Evolutionary conservation across 441 rosid species (phyloP).

Genomic region (Gossypium gossypioides): DNA sequence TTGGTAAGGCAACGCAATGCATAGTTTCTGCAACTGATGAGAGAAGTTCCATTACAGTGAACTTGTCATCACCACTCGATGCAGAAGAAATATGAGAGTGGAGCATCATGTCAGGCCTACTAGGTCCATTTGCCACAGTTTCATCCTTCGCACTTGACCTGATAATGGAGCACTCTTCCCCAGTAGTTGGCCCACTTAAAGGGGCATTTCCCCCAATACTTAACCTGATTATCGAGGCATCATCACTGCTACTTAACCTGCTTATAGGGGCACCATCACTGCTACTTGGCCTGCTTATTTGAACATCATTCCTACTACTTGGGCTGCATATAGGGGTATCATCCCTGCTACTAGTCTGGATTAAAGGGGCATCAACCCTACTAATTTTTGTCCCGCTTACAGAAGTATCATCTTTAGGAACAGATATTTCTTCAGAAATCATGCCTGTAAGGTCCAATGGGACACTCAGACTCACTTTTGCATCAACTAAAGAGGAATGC

Average conservation of each 20-base stretch:
- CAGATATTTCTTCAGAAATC: conserved; percentile 26
- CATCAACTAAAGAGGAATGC: conserved; percentile 17
- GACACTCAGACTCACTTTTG: conserved; percentile 19
- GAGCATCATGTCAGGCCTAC: conserved; percentile 24
- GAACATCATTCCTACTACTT: not conserved
- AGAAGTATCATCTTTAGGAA: conserved; percentile 23
- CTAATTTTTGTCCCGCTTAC: conserved; percentile 22
- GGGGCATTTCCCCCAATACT: conserved; percentile 19
- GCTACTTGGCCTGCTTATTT: conserved; percentile 3
- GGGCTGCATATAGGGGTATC: not conserved
- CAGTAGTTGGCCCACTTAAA: conserved; percentile 14
- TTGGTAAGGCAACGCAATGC: conserved; percentile 26
- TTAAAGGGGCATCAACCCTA: conserved; percentile 21
- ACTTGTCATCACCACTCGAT: conserved; percentile 50
- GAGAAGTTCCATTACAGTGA: conserved; percentile 51
- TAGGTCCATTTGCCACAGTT: conserved; percentile 14
- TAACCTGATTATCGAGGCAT: conserved; percentile 16
- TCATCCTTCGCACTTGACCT: conserved; percentile 13
- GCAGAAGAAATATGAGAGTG: conserved; percentile 29
- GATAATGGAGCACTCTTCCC: conserved; percentile 17
- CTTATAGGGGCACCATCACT: conserved; percentile 20
- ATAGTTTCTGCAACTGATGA: conserved; percentile 36
- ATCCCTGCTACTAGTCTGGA: not conserved
- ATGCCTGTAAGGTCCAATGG: conserved; percentile 18
- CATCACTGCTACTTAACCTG: conserved; percentile 9